Percentiles rank a stretch among this genome's conserved stretches.
phyloP scores from a whole-genome alignment of 805 yeast genomes.

The Myxozyma kluyveri region DNA sequence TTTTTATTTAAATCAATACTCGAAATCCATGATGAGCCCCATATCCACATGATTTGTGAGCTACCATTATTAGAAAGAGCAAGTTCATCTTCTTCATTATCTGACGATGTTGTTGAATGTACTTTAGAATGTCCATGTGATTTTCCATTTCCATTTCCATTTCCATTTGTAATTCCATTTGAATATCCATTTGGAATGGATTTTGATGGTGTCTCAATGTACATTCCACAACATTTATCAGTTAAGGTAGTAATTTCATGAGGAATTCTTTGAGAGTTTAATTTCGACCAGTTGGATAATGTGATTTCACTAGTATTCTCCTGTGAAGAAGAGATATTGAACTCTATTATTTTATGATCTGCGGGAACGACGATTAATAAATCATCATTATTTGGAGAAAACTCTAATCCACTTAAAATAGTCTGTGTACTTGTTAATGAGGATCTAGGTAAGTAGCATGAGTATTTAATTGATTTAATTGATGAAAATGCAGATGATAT shows the following conservation, averaged over 20 bases:
- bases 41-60: constrained; percentile 66
- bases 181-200: too few relatives aligned
- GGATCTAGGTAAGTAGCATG: too few relatives aligned
- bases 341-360: constrained; percentile 51
- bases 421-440: too few relatives aligned
- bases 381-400: constrained; percentile 58
- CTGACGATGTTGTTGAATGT: too few relatives aligned
- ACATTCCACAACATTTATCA: constrained; percentile 74
- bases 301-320: neutral
- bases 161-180: too few relatives aligned
- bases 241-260: constrained; percentile 52
- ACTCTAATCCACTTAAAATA: constrained; percentile 40
- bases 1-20: constrained; percentile 64
- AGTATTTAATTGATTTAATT: too few relatives aligned
- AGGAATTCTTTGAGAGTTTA: constrained; percentile 74
- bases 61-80: too few relatives aligned
- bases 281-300: constrained; percentile 60
- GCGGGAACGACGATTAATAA: constrained; percentile 52
- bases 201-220: constrained; percentile 50
- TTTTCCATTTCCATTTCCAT: too few relatives aligned
- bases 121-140: too few relatives aligned
- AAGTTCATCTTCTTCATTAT: too few relatives aligned
- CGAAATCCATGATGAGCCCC: constrained; percentile 79
- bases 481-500: too few relatives aligned
- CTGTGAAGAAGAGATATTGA: neutral